These are phyloP conservation scores for Neophaeococcomyces mojaviensis DNA, from an alignment of 2,329 filamentous ascomycete genomes.

Conservation along the genomic window DNA sequence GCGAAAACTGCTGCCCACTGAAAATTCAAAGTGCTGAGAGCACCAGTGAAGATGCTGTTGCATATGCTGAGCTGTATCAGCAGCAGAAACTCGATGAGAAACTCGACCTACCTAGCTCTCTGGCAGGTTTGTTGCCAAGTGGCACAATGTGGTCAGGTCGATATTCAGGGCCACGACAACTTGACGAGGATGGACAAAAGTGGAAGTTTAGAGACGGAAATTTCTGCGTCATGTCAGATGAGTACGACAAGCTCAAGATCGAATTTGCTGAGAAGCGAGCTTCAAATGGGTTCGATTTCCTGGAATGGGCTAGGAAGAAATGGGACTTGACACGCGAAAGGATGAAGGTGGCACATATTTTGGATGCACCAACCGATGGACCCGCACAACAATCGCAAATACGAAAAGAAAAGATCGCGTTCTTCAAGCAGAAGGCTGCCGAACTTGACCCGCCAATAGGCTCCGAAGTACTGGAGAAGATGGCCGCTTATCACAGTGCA, in stretches of 20 bases:
- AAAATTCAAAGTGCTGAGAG: slow-evolving; percentile 8
- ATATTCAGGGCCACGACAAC: slow-evolving; percentile 1
- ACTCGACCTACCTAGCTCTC: background rate
- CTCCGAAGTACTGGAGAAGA: slow-evolving; percentile 28
- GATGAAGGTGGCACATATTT: background rate
- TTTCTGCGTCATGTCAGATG: slow-evolving; percentile 3
- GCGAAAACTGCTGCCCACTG: slow-evolving; percentile 16
- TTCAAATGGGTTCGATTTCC: background rate
- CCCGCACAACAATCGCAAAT: background rate
- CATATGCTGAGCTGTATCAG: background rate
- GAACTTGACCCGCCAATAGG: slow-evolving; percentile 32
- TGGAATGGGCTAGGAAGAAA: background rate
- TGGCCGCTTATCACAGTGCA: slow-evolving; percentile 32
- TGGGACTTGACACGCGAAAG: background rate
- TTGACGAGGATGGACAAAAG: background rate
- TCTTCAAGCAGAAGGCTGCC: slow-evolving; percentile 31
- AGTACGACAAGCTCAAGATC: slow-evolving; percentile 4
- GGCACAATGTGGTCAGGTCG: slow-evolving; percentile 6
- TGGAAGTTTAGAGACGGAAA: background rate
- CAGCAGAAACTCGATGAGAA: background rate
- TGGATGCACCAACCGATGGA: background rate
- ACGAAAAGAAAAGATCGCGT: slow-evolving; percentile 14
- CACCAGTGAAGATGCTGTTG: slow-evolving; percentile 8
- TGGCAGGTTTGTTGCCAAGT: slow-evolving; percentile 13
- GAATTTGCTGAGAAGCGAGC: slow-evolving; percentile 3